phyloP scores from a whole-genome alignment of 2,329 filamentous ascomycete species.

The Pezizomycotina sp. region DNA sequence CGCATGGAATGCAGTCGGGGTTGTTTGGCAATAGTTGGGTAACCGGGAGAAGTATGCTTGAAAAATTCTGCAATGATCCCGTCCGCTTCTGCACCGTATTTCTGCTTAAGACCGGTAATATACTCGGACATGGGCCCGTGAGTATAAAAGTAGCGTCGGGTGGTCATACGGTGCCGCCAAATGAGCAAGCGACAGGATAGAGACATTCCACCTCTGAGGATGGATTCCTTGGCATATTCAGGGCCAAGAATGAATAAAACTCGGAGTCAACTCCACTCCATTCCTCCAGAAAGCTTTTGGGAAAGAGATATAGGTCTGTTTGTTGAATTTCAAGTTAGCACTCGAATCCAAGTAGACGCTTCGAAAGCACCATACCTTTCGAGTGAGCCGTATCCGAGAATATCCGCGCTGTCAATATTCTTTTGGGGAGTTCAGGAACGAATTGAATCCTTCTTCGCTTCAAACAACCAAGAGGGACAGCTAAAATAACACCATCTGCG shows the following conservation, averaged over 20 bases:
- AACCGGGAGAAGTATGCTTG: slow-evolving; percentile 61
- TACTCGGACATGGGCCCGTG: slow-evolving; percentile 46
- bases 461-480: slow-evolving; percentile 51
- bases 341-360: background rate
- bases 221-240: slow-evolving; percentile 47
- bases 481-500: slow-evolving; percentile 43
- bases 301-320: slow-evolving; percentile 47
- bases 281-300: slow-evolving; percentile 66
- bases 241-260: slow-evolving; percentile 66
- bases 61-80: slow-evolving; percentile 44
- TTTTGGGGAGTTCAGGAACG: slow-evolving; percentile 41
- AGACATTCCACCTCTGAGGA: slow-evolving; percentile 52
- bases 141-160: slow-evolving; percentile 68
- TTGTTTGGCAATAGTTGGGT: slow-evolving; percentile 44
- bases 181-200: slow-evolving; percentile 59
- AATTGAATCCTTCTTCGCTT: slow-evolving; percentile 44
- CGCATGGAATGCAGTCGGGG: slow-evolving; percentile 44
- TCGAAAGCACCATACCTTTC: slow-evolving; percentile 38
- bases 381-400: slow-evolving; percentile 51
- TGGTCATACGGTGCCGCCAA: slow-evolving; percentile 45
- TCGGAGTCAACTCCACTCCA: slow-evolving; percentile 39
- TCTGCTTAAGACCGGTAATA: slow-evolving; percentile 32
- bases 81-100: slow-evolving; percentile 31
- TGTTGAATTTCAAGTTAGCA: slow-evolving; percentile 1
- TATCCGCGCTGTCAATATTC: slow-evolving; percentile 45